Evolutionary conservation across 164 flowering plant species (phyloP).

Genomic region (Amborella trichopoda): DNA sequence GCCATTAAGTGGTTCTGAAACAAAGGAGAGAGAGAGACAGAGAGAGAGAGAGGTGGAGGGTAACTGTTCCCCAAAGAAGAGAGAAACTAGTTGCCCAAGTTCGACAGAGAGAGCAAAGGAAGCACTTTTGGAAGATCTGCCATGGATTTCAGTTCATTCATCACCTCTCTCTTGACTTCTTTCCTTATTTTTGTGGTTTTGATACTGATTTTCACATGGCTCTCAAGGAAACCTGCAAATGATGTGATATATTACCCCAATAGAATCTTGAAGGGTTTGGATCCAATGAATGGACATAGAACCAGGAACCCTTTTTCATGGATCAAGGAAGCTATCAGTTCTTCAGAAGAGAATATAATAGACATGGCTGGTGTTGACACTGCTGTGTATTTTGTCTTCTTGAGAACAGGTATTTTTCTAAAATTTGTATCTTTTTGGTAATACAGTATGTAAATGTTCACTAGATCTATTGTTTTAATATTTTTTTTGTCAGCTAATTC

Average conservation of each 20-base stretch:
- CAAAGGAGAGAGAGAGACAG: too few species aligned
- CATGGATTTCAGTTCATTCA: slow-evolving; percentile 83
- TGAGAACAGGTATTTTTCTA: slow-evolving; percentile 79
- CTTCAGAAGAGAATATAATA: slow-evolving; percentile 59
- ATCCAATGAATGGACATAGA: slow-evolving; percentile 35
- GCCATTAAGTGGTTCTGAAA: too few species aligned
- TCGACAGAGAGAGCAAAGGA: too few species aligned
- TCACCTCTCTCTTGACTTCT: slow-evolving; percentile 83
- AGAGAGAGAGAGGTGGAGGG: too few species aligned
- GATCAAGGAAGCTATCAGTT: slow-evolving; percentile 53
- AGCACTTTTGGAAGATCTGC: too few species aligned
- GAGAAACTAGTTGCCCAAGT: too few species aligned
- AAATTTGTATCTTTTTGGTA: too few species aligned
- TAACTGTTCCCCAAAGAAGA: too few species aligned
- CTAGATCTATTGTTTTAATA: too few species aligned
- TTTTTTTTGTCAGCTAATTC: too few species aligned
- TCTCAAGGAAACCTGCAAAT: slow-evolving; percentile 53
- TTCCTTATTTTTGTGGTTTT: slow-evolving; percentile 62
- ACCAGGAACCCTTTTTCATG: slow-evolving; percentile 70
- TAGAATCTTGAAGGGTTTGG: slow-evolving; percentile 71
- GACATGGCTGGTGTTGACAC: slow-evolving; percentile 75
- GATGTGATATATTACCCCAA: slow-evolving; percentile 72
- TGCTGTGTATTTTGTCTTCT: slow-evolving; percentile 87
- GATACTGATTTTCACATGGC: slow-evolving; percentile 66
- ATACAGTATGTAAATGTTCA: too few species aligned